These are phyloP conservation scores for Lepidium africanum DNA, from an alignment of 345 rosid genomes.

Conservation along the genomic window DNA sequence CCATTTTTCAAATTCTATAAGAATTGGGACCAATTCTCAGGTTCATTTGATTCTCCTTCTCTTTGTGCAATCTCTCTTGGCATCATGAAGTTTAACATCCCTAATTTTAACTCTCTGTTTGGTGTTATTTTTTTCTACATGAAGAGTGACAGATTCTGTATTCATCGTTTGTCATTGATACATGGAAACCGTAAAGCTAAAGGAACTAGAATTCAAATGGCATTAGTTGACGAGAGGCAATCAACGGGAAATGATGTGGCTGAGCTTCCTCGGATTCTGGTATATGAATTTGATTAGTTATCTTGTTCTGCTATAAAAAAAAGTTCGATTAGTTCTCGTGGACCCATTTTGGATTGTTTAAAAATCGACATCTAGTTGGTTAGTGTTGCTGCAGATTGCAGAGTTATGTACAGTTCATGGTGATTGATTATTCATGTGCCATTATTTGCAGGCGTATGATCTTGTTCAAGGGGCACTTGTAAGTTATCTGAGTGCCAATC, in stretches of 20 bases:
- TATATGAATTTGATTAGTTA: neutral
- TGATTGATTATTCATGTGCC: neutral
- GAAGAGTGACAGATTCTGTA: slow-evolving; percentile 35
- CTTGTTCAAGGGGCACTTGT: slow-evolving; percentile 88
- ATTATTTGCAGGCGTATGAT: slow-evolving; percentile 67
- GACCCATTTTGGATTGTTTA: neutral
- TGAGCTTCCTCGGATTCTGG: slow-evolving; percentile 54
- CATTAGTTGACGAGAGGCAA: slow-evolving; percentile 68
- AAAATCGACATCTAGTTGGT: neutral
- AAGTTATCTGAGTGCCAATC: slow-evolving; percentile 24
- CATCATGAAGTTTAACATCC: neutral
- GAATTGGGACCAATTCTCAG: slow-evolving; percentile 7
- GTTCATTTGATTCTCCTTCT: neutral
- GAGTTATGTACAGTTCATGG: neutral
- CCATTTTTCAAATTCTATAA: slow-evolving; percentile 1
- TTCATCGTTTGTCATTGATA: slow-evolving; percentile 26
- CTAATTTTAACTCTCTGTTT: neutral
- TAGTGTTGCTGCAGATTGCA: neutral
- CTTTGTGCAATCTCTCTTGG: neutral
- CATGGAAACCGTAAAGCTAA: slow-evolving; percentile 15
- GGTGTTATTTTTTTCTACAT: neutral
- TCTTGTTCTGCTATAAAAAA: neutral
- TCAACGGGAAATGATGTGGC: slow-evolving; percentile 33
- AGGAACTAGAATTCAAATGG: slow-evolving; percentile 32
- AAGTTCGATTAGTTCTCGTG: neutral